Conservation (phyloP, 2,329 filamentous ascomycete genomes). For the Cladophialophora bantiana region DNA sequence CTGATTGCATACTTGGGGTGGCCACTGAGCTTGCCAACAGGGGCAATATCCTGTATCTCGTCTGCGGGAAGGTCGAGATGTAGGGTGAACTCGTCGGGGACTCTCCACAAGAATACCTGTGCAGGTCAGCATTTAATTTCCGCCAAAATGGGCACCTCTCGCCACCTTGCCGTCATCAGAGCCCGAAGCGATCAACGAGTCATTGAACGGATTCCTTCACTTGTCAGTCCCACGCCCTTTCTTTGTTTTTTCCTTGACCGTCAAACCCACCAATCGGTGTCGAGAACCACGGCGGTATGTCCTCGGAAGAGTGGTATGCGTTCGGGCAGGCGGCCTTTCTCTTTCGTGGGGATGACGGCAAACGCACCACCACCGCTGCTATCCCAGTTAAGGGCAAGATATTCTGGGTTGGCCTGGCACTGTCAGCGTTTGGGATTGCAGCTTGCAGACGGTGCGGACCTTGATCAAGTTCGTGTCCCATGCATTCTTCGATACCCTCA, state of each 20-base stretch:
- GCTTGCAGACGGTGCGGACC: slow-evolving; percentile 61
- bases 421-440: slow-evolving; percentile 38
- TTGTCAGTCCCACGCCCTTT: slow-evolving; percentile 20
- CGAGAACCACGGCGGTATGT: slow-evolving; percentile 92
- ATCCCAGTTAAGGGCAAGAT: slow-evolving; percentile 98
- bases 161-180: slow-evolving; percentile 89
- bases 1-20: slow-evolving; percentile 74
- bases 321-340: slow-evolving; percentile 90
- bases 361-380: slow-evolving; percentile 94
- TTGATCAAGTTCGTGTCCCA: slow-evolving; percentile 99
- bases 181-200: slow-evolving; percentile 87
- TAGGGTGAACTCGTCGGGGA: slow-evolving; percentile 85
- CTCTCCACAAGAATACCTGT: slow-evolving; percentile 88
- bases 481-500: slow-evolving; percentile 96
- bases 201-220: slow-evolving; percentile 90
- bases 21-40: slow-evolving; percentile 80
- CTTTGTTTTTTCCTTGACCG: slow-evolving; percentile 22
- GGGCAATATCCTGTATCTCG: slow-evolving; percentile 80
- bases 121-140: slow-evolving; percentile 36
- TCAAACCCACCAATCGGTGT: slow-evolving; percentile 84
- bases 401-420: slow-evolving; percentile 86
- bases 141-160: slow-evolving; percentile 4
- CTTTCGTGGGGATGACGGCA: slow-evolving; percentile 88
- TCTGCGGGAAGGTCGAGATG: slow-evolving; percentile 77
- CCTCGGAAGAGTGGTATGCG: slow-evolving; percentile 93